Conservation (phyloP, 305 asterid genomes). For the Rubia tinctorum region DNA sequence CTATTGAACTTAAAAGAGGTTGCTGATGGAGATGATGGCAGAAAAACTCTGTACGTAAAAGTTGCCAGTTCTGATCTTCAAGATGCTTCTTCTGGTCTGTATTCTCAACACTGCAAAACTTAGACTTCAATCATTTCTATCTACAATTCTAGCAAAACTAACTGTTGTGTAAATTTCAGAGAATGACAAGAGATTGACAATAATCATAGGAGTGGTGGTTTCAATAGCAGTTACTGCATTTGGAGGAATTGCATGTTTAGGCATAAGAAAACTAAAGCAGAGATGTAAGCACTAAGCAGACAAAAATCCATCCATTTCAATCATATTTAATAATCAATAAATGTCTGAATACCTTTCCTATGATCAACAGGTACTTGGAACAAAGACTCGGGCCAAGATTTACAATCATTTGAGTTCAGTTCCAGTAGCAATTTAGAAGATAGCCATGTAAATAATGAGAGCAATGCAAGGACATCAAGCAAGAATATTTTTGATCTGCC, state of each 20-base stretch:
- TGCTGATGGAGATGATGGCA: neutral
- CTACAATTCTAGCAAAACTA: neutral
- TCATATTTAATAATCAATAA: neutral
- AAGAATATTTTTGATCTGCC: conserved; percentile 29
- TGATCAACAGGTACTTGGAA: conserved; percentile 23
- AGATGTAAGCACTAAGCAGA: conserved; percentile 23
- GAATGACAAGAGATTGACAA: conserved; percentile 16
- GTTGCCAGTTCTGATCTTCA: conserved; percentile 27
- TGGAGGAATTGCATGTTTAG: conserved; percentile 32
- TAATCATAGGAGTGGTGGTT: conserved; percentile 31
- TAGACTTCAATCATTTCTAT: neutral
- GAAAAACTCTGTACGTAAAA: conserved; percentile 22
- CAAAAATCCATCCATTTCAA: neutral
- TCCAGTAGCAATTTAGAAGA: conserved; percentile 6
- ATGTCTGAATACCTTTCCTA: conserved; percentile 1
- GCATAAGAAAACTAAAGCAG: conserved; percentile 24
- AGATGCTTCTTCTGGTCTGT: conserved; percentile 24
- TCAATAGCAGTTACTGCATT: conserved; percentile 25
- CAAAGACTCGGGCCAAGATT: conserved; percentile 28
- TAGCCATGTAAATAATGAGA: conserved; percentile 12
- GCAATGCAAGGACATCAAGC: conserved; percentile 6
- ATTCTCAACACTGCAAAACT: neutral
- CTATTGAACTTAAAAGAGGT: conserved; percentile 18
- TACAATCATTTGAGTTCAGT: conserved; percentile 34
- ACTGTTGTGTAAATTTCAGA: conserved; percentile 18